phyloP scores from a whole-genome alignment of 176 grass and related monocot genomes.

The Themeda triandra region DNA sequence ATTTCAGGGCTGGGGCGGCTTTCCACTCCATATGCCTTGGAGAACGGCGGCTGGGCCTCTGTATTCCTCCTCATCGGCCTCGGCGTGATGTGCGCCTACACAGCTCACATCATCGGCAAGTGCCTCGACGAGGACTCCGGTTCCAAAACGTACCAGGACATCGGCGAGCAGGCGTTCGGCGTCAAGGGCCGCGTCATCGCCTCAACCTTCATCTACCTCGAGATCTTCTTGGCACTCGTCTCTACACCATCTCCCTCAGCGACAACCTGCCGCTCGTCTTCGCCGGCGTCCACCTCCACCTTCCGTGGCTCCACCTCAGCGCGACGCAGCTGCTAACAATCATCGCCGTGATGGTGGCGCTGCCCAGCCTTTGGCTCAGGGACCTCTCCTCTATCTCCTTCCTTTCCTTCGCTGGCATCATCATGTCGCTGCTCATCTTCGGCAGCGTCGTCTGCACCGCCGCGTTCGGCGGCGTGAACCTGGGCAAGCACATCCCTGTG shows the following conservation, averaged over 20 bases:
- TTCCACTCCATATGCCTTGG: constrained; percentile 69
- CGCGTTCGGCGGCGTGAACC: constrained; percentile 2
- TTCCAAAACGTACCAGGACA: constrained; percentile 69
- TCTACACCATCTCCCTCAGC: constrained; percentile 82
- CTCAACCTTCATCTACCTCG: constrained; percentile 67
- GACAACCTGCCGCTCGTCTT: constrained; percentile 85
- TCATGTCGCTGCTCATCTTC: constrained; percentile 73
- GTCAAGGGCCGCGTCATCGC: constrained; percentile 43
- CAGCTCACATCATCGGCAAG: constrained; percentile 65
- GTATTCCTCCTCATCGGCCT: constrained; percentile 61
- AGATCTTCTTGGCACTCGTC: constrained; percentile 84
- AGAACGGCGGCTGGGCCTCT: constrained; percentile 74
- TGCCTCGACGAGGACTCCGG: constrained; percentile 50
- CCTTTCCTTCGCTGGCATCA: constrained; percentile 72
- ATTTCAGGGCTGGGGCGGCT: constrained; percentile 65
- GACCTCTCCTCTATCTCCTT: constrained; percentile 74
- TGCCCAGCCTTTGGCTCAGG: constrained; percentile 70
- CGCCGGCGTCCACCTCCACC: constrained; percentile 23
- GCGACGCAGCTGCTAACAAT: constrained; percentile 56
- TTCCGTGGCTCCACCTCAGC: constrained; percentile 41
- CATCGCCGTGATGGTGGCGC: constrained; percentile 50
- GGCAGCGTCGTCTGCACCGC: constrained; percentile 44
- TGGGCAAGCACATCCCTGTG: constrained; percentile 35
- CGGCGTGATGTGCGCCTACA: constrained; percentile 67
- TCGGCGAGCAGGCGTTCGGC: constrained; percentile 60